Evolutionary conservation across 331 rosid genomes (phyloP).

Genomic region (Pyrus hybrid): DNA sequence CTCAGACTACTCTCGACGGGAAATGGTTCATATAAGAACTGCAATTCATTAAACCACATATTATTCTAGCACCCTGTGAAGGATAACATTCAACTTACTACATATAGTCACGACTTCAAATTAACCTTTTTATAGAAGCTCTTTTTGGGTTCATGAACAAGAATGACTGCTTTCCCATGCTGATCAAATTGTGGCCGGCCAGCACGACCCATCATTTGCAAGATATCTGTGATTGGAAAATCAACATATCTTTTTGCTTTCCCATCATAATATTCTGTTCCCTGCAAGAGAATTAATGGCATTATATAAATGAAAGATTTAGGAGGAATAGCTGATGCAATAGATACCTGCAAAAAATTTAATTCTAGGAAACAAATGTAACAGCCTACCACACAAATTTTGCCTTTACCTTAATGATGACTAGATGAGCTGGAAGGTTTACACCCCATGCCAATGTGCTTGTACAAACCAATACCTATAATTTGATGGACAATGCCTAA

Average conservation of each 20-base stretch:
- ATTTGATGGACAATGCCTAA: conserved; percentile 10
- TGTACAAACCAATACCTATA: conserved; percentile 84
- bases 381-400: neutral
- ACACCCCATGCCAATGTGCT: conserved; percentile 99
- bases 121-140: conserved; percentile 94
- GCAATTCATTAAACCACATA: conserved; percentile 28
- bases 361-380: neutral
- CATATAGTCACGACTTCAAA: conserved; percentile 5
- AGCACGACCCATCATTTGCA: conserved; percentile 99
- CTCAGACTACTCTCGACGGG: conserved; percentile 97
- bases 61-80: conserved; percentile 17
- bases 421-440: conserved; percentile 98
- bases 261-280: conserved; percentile 89
- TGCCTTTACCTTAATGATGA: conserved; percentile 73
- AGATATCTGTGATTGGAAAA: conserved; percentile 95
- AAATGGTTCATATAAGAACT: conserved; percentile 96
- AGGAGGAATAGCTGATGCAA: neutral
- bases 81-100: neutral
- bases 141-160: conserved; percentile 98
- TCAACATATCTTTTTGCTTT: conserved; percentile 89
- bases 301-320: neutral
- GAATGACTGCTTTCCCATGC: conserved; percentile 98
- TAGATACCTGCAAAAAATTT: neutral
- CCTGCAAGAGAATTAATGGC: conserved; percentile 41
- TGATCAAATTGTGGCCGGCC: conserved; percentile 98